Evolutionary conservation across 192 early-diverging fungal genomes (phyloP).

Genomic region (Coemansia sp.): DNA sequence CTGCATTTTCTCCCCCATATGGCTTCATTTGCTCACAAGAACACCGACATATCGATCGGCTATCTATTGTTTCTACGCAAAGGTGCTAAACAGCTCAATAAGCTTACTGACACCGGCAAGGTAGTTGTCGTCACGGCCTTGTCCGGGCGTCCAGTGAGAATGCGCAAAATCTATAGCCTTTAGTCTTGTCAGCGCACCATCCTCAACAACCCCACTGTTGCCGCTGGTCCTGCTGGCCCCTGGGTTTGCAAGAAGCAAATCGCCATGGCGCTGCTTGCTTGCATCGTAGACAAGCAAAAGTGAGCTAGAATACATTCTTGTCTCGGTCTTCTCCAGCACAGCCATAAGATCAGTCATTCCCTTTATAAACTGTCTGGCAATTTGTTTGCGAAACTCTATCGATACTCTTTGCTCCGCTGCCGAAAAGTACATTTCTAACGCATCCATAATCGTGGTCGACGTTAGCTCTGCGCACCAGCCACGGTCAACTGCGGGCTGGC

Average conservation of each 20-base stretch:
- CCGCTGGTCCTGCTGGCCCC: constrained; percentile 13
- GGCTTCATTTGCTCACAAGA: too few relatives aligned
- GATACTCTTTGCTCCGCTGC: constrained; percentile 45
- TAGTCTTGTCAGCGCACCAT: constrained; percentile 58
- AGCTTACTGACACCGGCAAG: constrained; percentile 67
- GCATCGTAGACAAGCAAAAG: constrained; percentile 84
- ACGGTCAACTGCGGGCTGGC: constrained; percentile 7
- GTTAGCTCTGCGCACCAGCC: constrained; percentile 30
- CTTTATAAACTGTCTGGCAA: constrained; percentile 63
- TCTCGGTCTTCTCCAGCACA: constrained; percentile 56
- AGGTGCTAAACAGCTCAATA: constrained; percentile 56
- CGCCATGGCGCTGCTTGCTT: constrained; percentile 48
- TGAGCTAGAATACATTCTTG: constrained; percentile 73
- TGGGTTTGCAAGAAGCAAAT: constrained; percentile 46
- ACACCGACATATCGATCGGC: background rate
- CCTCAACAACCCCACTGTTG: constrained; percentile 43
- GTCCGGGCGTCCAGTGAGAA: constrained; percentile 64
- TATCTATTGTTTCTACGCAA: background rate
- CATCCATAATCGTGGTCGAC: constrained; percentile 57
- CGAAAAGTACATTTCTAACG: constrained; percentile 67
- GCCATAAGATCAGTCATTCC: constrained; percentile 60
- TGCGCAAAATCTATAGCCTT: constrained; percentile 91
- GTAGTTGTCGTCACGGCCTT: constrained; percentile 69
- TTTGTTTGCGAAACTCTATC: constrained; percentile 53
- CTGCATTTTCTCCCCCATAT: too few relatives aligned